Evolutionary conservation across 2,329 filamentous ascomycete genomes (phyloP).

Genomic region (Domatiomyces globalis): DNA sequence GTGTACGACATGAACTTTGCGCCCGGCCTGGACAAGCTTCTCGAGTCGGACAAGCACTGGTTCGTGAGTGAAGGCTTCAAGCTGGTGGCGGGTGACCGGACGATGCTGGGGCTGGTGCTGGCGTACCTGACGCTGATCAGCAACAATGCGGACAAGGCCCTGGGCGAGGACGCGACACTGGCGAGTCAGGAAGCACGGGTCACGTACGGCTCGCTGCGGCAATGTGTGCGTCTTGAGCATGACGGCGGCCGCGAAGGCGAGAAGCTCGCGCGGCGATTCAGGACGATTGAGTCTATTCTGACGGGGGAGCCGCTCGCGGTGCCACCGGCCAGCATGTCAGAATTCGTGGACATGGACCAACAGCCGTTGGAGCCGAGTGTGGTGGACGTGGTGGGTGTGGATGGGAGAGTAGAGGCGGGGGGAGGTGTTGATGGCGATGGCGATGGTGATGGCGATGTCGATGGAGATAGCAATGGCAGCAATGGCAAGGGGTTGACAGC

Average conservation of each 20-base stretch:
- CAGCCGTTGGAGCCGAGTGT: background rate
- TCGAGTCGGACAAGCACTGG: slow-evolving; percentile 60
- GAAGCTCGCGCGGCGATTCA: slow-evolving; percentile 21
- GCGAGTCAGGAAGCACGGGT: slow-evolving; percentile 28
- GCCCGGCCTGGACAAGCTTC: slow-evolving; percentile 56
- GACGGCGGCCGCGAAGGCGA: slow-evolving; percentile 16
- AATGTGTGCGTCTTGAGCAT: slow-evolving; percentile 33
- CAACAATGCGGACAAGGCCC: slow-evolving; percentile 10
- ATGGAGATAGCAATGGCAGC: slow-evolving; percentile 3
- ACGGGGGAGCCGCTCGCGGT: slow-evolving; percentile 13
- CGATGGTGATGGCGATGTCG: slow-evolving; percentile 1
- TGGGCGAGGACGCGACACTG: slow-evolving; percentile 9
- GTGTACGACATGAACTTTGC: slow-evolving; percentile 67
- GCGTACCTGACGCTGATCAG: slow-evolving; percentile 41
- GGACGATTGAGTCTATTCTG: slow-evolving; percentile 13
- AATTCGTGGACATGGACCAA: slow-evolving; percentile 10
- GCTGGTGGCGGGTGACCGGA: slow-evolving; percentile 41
- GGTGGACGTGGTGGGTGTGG: slow-evolving; percentile 9
- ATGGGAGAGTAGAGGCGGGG: slow-evolving; percentile 4
- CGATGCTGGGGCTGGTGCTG: slow-evolving; percentile 52
- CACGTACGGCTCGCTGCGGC: slow-evolving; percentile 44
- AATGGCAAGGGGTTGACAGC: slow-evolving; percentile 16
- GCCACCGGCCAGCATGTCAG: slow-evolving; percentile 8
- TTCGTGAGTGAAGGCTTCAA: slow-evolving; percentile 46
- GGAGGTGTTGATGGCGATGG: slow-evolving; percentile 10